Evolutionary conservation across 2,329 filamentous ascomycete genomes (phyloP), one percentile per base, ranked within the genome.

Genomic region (Claviceps sp.): DNA sequence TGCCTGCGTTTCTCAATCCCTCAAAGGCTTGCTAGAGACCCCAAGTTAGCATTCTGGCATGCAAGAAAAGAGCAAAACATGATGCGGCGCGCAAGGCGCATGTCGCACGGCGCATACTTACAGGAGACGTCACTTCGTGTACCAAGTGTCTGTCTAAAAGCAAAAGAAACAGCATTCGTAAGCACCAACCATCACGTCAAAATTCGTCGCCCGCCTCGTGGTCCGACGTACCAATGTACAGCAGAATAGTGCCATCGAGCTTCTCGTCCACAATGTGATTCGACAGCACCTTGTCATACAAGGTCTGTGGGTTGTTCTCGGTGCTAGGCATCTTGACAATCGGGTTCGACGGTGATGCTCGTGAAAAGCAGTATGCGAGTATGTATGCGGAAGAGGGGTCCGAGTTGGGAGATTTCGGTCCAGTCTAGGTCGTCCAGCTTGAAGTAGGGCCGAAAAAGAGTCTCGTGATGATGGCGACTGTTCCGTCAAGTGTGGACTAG

Each of bases 271-370:
- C 90, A 63, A 97, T 85, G 70, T 98, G 93, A 73, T 85, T 85
- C 62, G 88, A 81, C 63, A 97, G 85, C 70, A 97, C 90, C 82
- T 97, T 97, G 78, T 97, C 91, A 73, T 97, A 97, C 65, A 96
- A 78, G 61, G 90, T 95, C 71, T 84, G 84, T 52, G 87, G 88
- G 58, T 76, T 78, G 68, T 76, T 75, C 60, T 85, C 82, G 61
- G 80, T 80, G 65, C 76, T 79, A 66, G 89, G 89, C 89, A 95
- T 54, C 62, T 68, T 81, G 75, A 62, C 2, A 11, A 8, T 8
- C 3, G 17, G 13, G 5, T 14, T 24, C 14, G 42, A 43, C 8
- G 22, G 6, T 7, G 19, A 3, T 43, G 17, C 24, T 43, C 19
- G 42, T 24, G 11, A 44, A 16, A 14, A 26, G 1, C 13, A n/a